These are phyloP conservation scores for Metschnikowia amazonensis DNA, from an alignment of 805 yeast genomes.

Conservation along the genomic window DNA sequence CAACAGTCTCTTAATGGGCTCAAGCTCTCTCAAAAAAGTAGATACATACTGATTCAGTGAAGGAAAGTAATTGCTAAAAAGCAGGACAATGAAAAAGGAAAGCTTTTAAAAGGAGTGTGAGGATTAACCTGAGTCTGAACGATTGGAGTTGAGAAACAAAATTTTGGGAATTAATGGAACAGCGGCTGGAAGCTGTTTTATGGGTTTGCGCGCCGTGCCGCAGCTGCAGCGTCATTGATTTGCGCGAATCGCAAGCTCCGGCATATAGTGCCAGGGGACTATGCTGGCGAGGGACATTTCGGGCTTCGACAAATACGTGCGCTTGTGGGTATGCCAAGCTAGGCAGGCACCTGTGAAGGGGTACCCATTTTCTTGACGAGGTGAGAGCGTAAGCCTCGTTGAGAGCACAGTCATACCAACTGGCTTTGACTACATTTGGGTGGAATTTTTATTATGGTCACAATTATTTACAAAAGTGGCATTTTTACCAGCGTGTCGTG, in stretches of 20 bases:
- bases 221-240: background rate
- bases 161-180: background rate
- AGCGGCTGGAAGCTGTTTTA: conserved; percentile 3
- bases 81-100: conserved; percentile 4
- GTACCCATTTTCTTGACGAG: too few relatives aligned
- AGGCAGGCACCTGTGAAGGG: background rate
- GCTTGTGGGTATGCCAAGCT: conserved; percentile 1
- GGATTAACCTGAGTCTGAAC: background rate
- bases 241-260: background rate
- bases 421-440: too few relatives aligned
- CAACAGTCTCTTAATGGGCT: background rate
- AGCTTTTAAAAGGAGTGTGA: conserved; percentile 1
- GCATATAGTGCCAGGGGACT: background rate
- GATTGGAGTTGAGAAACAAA: background rate
- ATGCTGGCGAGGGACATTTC: conserved; percentile 4
- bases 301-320: background rate
- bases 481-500: too few relatives aligned
- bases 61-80: conserved; percentile 5
- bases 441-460: too few relatives aligned
- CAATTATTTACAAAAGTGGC: too few relatives aligned
- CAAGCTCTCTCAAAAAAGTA: background rate
- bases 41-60: conserved; percentile 2
- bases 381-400: too few relatives aligned
- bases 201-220: conserved; percentile 2
- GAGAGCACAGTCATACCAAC: too few relatives aligned